Conservation (phyloP, 208 protist genomes). For the Trypanosoma brucei region DNA sequence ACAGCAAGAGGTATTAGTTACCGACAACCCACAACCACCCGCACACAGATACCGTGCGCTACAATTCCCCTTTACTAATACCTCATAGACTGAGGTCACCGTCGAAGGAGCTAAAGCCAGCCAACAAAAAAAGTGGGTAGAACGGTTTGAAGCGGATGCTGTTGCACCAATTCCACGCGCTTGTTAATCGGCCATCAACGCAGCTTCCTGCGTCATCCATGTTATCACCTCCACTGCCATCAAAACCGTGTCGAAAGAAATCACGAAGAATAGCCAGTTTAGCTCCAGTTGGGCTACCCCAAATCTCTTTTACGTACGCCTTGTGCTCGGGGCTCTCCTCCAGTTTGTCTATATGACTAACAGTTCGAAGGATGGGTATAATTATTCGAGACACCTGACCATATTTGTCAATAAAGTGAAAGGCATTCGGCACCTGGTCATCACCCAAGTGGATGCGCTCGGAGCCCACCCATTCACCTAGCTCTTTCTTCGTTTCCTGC, state of each 20-base stretch:
- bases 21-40: too few relatives aligned
- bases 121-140: conserved; percentile 94
- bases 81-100: conserved; percentile 88
- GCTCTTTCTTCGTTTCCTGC: conserved; percentile 77
- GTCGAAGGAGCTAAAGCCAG: conserved; percentile 96
- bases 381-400: conserved; percentile 95
- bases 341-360: conserved; percentile 83
- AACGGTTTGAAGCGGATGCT: conserved; percentile 93
- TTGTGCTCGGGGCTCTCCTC: conserved; percentile 34
- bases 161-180: conserved; percentile 97
- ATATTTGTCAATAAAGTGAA: conserved; percentile 99
- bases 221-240: conserved; percentile 95
- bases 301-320: conserved; percentile 83
- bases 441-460: conserved; percentile 96
- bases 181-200: conserved; percentile 97
- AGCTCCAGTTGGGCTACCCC: conserved; percentile 53
- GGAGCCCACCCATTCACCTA: conserved; percentile 88
- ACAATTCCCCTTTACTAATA: not conserved
- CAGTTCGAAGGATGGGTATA: conserved; percentile 89
- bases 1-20: not conserved
- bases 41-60: too few relatives aligned
- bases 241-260: conserved; percentile 95
- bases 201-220: conserved; percentile 96
- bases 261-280: conserved; percentile 89
- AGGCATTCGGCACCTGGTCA: conserved; percentile 97